phyloP scores from a whole-genome alignment of 2,329 filamentous ascomycete genomes.

The Alternaria sp. region DNA sequence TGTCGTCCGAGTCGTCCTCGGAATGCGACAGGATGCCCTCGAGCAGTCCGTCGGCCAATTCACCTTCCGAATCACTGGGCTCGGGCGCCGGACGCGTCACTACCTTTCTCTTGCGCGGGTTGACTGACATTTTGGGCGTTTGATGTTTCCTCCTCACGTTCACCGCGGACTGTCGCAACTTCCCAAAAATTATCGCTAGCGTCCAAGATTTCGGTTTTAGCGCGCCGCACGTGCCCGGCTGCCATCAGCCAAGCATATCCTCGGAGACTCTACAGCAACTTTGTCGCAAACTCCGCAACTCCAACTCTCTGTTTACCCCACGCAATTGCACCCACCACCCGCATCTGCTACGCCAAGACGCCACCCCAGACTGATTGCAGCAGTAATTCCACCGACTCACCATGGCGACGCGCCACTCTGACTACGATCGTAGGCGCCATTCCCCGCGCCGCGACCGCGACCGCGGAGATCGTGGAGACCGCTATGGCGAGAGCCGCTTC shows the following conservation, averaged over 20 bases:
- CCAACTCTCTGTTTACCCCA: not conserved
- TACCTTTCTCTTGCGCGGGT: slow-evolving; percentile 58
- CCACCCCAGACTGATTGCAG: slow-evolving; percentile 13
- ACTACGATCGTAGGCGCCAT: slow-evolving; percentile 59
- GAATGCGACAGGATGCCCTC: slow-evolving; percentile 53
- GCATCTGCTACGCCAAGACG: not conserved
- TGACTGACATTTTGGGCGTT: slow-evolving; percentile 46
- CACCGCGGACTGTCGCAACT: slow-evolving; percentile 6
- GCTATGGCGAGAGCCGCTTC: slow-evolving; percentile 50
- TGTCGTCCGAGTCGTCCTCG: slow-evolving; percentile 47
- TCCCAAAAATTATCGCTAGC: slow-evolving; percentile 25
- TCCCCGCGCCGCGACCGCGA: slow-evolving; percentile 25
- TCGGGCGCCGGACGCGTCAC: slow-evolving; percentile 44
- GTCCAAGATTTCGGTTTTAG: slow-evolving; percentile 35
- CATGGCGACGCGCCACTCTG: slow-evolving; percentile 68
- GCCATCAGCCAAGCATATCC: slow-evolving; percentile 11
- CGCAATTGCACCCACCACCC: slow-evolving; percentile 2
- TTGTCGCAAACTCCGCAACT: not conserved
- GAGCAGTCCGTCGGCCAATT: slow-evolving; percentile 48
- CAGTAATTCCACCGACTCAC: slow-evolving; percentile 33
- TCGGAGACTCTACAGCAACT: slow-evolving; percentile 1
- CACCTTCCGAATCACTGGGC: slow-evolving; percentile 41
- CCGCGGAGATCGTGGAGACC: slow-evolving; percentile 50
- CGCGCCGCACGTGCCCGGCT: slow-evolving; percentile 18
- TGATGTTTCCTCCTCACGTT: slow-evolving; percentile 5